A percentile compares a stretch with the other conserved stretches of the same genome.
phyloP scores from a whole-genome alignment of 495 filamentous ascomycete species.

The Platismatia glauca region DNA sequence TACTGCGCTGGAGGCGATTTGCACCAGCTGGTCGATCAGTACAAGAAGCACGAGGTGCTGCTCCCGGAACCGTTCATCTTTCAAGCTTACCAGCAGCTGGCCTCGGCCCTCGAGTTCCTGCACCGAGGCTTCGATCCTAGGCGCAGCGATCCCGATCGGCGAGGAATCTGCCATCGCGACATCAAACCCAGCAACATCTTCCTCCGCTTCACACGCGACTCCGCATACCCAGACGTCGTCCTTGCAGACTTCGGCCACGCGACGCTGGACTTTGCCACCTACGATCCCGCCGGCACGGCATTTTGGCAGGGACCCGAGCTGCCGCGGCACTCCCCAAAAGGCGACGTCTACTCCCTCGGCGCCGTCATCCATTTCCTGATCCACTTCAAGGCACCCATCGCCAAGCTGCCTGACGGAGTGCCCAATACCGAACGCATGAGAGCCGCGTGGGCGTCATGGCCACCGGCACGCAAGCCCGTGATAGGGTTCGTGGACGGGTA shows the following conservation, averaged over 20 bases:
- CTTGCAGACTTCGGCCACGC: conserved; percentile 93
- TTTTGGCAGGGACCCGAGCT: conserved; percentile 84
- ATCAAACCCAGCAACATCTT: conserved; percentile 98
- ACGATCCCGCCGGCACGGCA: conserved; percentile 80
- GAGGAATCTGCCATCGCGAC: conserved; percentile 80
- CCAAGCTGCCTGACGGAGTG: not conserved
- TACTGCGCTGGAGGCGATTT: conserved; percentile 91
- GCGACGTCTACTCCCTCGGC: conserved; percentile 91
- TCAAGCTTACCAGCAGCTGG: conserved; percentile 87
- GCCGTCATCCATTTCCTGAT: conserved; percentile 20
- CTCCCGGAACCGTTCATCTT: conserved; percentile 96
- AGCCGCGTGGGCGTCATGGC: not conserved
- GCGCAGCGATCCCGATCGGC: conserved; percentile 22
- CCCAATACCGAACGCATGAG: not conserved
- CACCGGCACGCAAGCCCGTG: not conserved
- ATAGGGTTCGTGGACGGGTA: not conserved
- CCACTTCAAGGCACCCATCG: not conserved
- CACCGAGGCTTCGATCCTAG: conserved; percentile 49
- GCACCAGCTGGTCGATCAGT: conserved; percentile 62
- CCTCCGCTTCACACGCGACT: conserved; percentile 45
- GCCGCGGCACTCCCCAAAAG: conserved; percentile 76
- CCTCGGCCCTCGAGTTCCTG: conserved; percentile 87
- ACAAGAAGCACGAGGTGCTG: conserved; percentile 58
- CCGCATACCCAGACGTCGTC: conserved; percentile 21
- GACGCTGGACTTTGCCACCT: conserved; percentile 70